Evolutionary conservation across 306 rosid genomes (phyloP).

Genomic region (Cicer cuneatum): DNA sequence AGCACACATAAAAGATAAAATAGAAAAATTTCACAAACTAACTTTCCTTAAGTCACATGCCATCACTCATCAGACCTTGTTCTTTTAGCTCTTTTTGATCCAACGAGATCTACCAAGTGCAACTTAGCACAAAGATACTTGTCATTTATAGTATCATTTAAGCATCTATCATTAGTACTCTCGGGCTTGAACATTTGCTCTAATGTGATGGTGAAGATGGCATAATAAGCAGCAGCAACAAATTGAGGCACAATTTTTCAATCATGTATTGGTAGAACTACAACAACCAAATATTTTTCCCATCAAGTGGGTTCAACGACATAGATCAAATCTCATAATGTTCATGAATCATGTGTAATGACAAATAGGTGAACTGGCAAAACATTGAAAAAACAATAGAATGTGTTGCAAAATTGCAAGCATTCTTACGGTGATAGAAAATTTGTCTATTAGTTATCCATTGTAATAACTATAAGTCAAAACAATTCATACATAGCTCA

Average conservation of each 20-base stretch:
- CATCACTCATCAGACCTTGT: slow-evolving; percentile 80
- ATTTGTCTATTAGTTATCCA: slow-evolving; percentile 23
- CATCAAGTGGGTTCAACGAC: neutral
- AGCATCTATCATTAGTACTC: slow-evolving; percentile 54
- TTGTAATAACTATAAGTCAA: slow-evolving; percentile 16
- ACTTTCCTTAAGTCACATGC: slow-evolving; percentile 98
- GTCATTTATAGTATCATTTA: slow-evolving; percentile 65
- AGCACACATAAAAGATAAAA: slow-evolving; percentile 15
- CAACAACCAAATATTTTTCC: slow-evolving; percentile 17
- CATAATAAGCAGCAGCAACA: slow-evolving; percentile 45
- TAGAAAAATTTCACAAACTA: slow-evolving; percentile 32
- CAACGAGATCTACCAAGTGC: slow-evolving; percentile 99
- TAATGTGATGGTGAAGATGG: slow-evolving; percentile 96
- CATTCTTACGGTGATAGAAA: slow-evolving; percentile 21
- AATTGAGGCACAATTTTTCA: slow-evolving; percentile 29
- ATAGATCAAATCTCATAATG: neutral
- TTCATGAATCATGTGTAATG: neutral
- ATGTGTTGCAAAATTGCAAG: slow-evolving; percentile 18
- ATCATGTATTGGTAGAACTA: slow-evolving; percentile 10
- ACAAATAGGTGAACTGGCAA: slow-evolving; percentile 3
- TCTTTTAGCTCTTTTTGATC: slow-evolving; percentile 98
- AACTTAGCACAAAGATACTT: slow-evolving; percentile 94
- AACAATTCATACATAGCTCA: slow-evolving; percentile 22
- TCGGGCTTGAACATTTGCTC: slow-evolving; percentile 91
- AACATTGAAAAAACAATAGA: slow-evolving; percentile 30